A percentile compares a stretch with the other conserved stretches of the same genome.
Conservation (phyloP, 2,329 filamentous ascomycete genomes). For the Coleophoma eucalyptorum region DNA sequence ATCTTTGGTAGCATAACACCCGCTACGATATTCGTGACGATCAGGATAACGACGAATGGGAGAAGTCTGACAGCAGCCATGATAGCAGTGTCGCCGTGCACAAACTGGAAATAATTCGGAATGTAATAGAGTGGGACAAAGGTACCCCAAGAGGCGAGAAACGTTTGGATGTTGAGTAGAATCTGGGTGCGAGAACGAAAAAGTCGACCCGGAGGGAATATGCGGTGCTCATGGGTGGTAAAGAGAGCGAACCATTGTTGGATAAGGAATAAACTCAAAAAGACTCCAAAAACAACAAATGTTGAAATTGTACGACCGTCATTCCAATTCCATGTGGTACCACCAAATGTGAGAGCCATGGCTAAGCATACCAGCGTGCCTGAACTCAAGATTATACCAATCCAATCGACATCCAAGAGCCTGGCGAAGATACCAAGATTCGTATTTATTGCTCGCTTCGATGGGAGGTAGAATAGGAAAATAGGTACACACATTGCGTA, state of each 20-base stretch:
- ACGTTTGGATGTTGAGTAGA: slow-evolving; percentile 38
- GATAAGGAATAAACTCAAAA: slow-evolving; percentile 37
- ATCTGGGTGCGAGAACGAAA: slow-evolving; percentile 32
- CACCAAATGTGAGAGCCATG: slow-evolving; percentile 47
- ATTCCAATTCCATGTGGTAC: slow-evolving; percentile 44
- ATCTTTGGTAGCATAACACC: slow-evolving; percentile 33
- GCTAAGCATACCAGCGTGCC: slow-evolving; percentile 37
- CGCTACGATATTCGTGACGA: slow-evolving; percentile 30
- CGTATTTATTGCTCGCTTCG: slow-evolving; percentile 1
- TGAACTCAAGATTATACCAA: slow-evolving; percentile 40
- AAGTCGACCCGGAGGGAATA: slow-evolving; percentile 41
- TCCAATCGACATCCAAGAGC: slow-evolving; percentile 35
- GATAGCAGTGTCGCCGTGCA: slow-evolving; percentile 30
- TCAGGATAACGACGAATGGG: slow-evolving; percentile 34
- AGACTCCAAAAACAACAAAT: slow-evolving; percentile 41
- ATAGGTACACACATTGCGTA: slow-evolving; percentile 37
- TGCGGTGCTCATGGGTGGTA: slow-evolving; percentile 36
- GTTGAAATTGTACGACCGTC: slow-evolving; percentile 38
- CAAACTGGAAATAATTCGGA: slow-evolving; percentile 44
- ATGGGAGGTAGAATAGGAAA: slow-evolving; percentile 32
- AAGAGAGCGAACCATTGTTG: slow-evolving; percentile 43
- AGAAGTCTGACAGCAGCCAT: slow-evolving; percentile 32
- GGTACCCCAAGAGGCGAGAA: slow-evolving; percentile 28
- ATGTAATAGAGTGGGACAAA: slow-evolving; percentile 40
- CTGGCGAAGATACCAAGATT: neutral